These are phyloP conservation scores for Tardiomyces blankii DNA, from an alignment of 1,139 yeast species.

Conservation along the genomic window DNA sequence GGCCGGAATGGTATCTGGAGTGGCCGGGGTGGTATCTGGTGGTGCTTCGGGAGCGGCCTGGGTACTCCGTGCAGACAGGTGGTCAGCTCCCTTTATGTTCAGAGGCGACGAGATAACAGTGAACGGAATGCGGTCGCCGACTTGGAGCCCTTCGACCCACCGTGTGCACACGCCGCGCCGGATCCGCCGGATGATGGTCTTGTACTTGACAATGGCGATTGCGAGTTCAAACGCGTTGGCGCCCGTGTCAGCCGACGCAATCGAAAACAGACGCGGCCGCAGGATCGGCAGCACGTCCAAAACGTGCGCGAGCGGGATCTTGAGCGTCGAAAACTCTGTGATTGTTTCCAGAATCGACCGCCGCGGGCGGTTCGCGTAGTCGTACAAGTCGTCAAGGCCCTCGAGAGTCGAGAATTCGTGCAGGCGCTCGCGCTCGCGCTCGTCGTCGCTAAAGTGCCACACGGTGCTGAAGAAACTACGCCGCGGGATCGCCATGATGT, in stretches of 20 bases:
- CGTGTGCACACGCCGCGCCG: conserved; percentile 79
- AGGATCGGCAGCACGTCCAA: conserved; percentile 70
- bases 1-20: too few relatives aligned
- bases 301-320: conserved; percentile 61
- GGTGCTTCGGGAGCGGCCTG: too few relatives aligned
- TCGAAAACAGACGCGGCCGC: conserved; percentile 73
- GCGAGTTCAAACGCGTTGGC: conserved; percentile 44
- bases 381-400: conserved; percentile 59
- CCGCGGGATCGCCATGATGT: conserved; percentile 72
- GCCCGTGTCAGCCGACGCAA: conserved; percentile 42
- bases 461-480: conserved; percentile 56
- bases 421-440: conserved; percentile 63
- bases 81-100: conserved; percentile 1
- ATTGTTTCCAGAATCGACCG: conserved; percentile 78
- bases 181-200: conserved; percentile 63
- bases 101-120: conserved; percentile 37
- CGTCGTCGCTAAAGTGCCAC: conserved; percentile 60
- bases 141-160: conserved; percentile 47
- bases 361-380: conserved; percentile 86
- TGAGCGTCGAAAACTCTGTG: conserved; percentile 64
- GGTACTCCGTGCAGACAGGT: too few relatives aligned
- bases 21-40: too few relatives aligned
- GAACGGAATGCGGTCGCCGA: conserved; percentile 43
- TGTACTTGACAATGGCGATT: conserved; percentile 78
- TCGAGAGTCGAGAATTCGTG: conserved; percentile 63